Conservation (phyloP, 1,139 yeast genomes). For the Kurtzmaniella quercitrusa region DNA sequence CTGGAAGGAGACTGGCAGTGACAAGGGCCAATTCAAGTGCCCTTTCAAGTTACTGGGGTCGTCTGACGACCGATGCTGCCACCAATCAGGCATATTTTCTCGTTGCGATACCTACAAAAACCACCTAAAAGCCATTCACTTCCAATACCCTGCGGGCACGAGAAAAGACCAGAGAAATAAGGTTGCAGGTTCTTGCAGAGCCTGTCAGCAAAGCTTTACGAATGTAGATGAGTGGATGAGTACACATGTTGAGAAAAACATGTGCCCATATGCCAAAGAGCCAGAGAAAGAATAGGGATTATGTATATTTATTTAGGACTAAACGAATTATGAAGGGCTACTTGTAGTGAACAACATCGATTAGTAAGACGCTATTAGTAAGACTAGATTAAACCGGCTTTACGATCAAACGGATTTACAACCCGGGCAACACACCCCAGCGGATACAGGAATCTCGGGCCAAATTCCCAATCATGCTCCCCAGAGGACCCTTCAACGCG, state of each 20-base stretch:
- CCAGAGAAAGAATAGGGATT: background rate
- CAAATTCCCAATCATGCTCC: no score
- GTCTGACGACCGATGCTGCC: conserved; percentile 51
- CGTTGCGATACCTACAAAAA: conserved; percentile 91
- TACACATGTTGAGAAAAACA: conserved; percentile 61
- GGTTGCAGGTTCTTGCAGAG: conserved; percentile 71
- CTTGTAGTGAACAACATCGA: no score
- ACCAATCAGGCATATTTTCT: conserved; percentile 76
- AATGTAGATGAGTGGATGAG: conserved; percentile 79
- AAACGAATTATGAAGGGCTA: background rate
- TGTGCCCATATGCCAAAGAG: conserved; percentile 35
- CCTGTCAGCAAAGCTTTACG: conserved; percentile 60
- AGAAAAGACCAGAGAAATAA: conserved; percentile 69
- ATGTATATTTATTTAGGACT: background rate
- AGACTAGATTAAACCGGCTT: no score
- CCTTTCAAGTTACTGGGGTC: conserved; percentile 31
- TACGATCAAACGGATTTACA: no score
- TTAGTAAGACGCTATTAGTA: no score
- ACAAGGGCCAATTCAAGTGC: conserved; percentile 45
- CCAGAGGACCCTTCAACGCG: no score
- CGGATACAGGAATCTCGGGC: no score
- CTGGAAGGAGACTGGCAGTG: conserved; percentile 60
- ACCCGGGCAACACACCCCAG: no score
- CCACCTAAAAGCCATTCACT: conserved; percentile 85
- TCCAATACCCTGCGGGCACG: conserved; percentile 84